phyloP scores from a whole-genome alignment of 306 rosid genomes.

The Prinsepia uniflora region DNA sequence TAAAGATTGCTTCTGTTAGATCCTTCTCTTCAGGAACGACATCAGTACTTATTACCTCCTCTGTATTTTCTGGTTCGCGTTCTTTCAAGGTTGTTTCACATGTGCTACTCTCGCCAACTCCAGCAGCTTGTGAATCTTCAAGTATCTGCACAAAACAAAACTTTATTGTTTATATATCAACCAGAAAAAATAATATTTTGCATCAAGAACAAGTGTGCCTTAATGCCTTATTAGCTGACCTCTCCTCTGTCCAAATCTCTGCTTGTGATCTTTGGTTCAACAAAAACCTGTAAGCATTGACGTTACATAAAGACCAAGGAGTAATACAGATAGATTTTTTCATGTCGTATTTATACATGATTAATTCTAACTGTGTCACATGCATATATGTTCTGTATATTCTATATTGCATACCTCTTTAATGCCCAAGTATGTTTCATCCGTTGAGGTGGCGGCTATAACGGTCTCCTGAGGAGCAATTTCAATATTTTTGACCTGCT shows the following conservation, averaged over 20 bases:
- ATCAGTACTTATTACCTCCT: not conserved
- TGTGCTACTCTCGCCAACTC: too few relatives aligned
- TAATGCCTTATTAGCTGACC: constrained; percentile 22
- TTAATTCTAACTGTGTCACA: too few relatives aligned
- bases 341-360: too few relatives aligned
- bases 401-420: constrained; percentile 1
- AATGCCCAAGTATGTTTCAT: not conserved
- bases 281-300: constrained; percentile 9
- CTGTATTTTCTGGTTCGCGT: constrained; percentile 5
- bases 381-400: not conserved
- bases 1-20: not conserved
- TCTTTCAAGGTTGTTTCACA: constrained; percentile 2
- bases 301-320: not conserved
- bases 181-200: not conserved
- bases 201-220: not conserved
- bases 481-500: constrained; percentile 9
- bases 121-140: too few relatives aligned
- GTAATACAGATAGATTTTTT: too few relatives aligned
- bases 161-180: not conserved
- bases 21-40: not conserved
- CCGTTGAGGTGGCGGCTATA: not conserved
- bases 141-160: constrained; percentile 6
- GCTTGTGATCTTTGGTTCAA: constrained; percentile 9
- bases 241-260: constrained; percentile 8
- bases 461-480: constrained; percentile 1